Evolutionary conservation across 805 yeast genomes (phyloP).

Genomic region (Candida oleophila): DNA sequence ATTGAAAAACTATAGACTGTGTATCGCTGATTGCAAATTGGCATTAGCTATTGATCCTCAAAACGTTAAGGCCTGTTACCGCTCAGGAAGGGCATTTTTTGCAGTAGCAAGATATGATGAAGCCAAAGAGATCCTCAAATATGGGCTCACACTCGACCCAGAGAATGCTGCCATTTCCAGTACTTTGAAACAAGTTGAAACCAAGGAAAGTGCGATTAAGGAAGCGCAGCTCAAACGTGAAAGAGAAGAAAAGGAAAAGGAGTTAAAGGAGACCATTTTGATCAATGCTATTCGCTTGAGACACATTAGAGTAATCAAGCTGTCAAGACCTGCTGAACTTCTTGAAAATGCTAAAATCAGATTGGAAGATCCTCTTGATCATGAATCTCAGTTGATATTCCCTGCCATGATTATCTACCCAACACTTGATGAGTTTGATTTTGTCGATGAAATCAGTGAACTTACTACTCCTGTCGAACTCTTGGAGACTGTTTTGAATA

Average conservation of each 20-base stretch:
- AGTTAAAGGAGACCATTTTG: conserved; percentile 43
- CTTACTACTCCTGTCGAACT: conserved; percentile 63
- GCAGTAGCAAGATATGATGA: conserved; percentile 70
- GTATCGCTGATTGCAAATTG: conserved; percentile 81
- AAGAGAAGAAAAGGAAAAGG: conserved; percentile 38
- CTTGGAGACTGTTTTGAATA: conserved; percentile 53
- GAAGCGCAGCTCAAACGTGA: conserved; percentile 32
- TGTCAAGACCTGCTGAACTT: conserved; percentile 55
- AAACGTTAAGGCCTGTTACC: conserved; percentile 79
- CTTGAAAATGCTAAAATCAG: conserved; percentile 51
- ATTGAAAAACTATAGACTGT: conserved; percentile 77
- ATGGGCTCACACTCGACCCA: conserved; percentile 62
- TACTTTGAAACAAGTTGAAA: conserved; percentile 41
- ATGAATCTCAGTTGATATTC: conserved; percentile 74
- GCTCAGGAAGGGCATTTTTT: conserved; percentile 81
- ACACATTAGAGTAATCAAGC: conserved; percentile 48
- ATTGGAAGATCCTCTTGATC: conserved; percentile 64
- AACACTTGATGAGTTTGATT: conserved; percentile 79
- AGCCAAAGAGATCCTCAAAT: conserved; percentile 61
- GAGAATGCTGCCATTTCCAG: conserved; percentile 55
- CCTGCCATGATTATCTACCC: conserved; percentile 86
- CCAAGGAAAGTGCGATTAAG: conserved; percentile 32
- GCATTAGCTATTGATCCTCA: conserved; percentile 65
- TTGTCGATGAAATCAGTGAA: conserved; percentile 74
- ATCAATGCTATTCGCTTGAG: conserved; percentile 62